Evolutionary conservation across 768 basidiomycete species (phyloP), one percentile per base, ranked within the genome.

Genomic region (Kwoniella europaea): DNA sequence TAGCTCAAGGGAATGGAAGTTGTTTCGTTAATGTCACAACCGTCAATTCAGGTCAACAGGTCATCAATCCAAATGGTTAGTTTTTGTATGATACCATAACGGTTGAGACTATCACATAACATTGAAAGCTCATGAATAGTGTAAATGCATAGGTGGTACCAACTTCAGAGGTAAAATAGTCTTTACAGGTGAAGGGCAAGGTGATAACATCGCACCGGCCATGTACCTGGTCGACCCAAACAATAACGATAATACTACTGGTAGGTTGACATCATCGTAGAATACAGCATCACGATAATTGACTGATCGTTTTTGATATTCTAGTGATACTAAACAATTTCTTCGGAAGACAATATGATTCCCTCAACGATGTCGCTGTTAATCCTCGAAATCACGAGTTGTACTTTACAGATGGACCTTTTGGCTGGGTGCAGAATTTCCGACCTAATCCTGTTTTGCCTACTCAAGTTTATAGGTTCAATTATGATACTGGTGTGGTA

Each of bases 291-390:
- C 29, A 29, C 5, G 29, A 29, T 29, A 29, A n/a, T 10, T 20
- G 12, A n/a, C 13, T 52, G 43, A 16, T 29, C 15, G 50, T 50
- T 22, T 15, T 52, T 53, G 18, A 67, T 65, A 18, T 56, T 24
- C 44, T 56, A 78, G 80, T 77, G 55, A 81, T 93, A 15, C 82
- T 93, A 68, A 90, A 92, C 83, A 93, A 92, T 84, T 91, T 87
- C 83, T 91, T 88, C 76, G 91, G 91, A 2, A 85, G 91, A 2
- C 91, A 92, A 73, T 93, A 92, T 84, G 92, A 91, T 82, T 91
- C 91, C 1, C 80, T 93, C 62, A 91, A 92, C 79, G 92, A 94
- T 73, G 86, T 90, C 69, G 92, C 91, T 76, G 85, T 92, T 3
- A 89, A 91, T 65, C 91, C 90, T 1, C 81, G 82, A 4, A 90